Base-by-base conservation (phyloP, 495 filamentous ascomycete species). In the Letharia lupina region DNA sequence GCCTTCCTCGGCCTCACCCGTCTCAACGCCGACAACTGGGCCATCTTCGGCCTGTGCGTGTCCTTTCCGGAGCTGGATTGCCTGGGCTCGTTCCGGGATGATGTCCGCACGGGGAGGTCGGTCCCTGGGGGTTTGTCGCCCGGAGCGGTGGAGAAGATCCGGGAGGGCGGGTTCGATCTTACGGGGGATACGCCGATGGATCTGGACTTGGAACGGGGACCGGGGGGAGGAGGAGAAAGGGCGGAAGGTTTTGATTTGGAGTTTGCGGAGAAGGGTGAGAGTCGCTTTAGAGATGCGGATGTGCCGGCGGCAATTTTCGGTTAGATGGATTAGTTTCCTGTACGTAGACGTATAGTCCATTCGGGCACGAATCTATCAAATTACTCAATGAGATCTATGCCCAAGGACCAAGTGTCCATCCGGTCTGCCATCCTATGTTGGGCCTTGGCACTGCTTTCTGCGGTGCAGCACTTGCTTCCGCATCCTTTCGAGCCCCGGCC, bases 361-460 rank as follows among this genome's bases (percentile, higher is more conserved):
- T 8, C 10, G 11, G 13, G 41, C 11, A 12, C 10, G 11, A 44
- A 11, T 15, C 12, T 2, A 44, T 44, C 41, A 23, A 8, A 48
- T 4, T 18, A 15, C 3, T 56, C 2, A 56, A 28, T 31, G 11
- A 35, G 15, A 42, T 23, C 80, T 71, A 87, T 60, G 86, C 90
- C 89, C 90, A 96, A 44, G 85, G 78, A 9, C 89, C 91, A 68
- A 96, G 74, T 23, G 90, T 93, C 90, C 90, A 96, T 66, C 84
- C 87, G 41, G 78, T 81, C 67, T 82, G 81, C 72, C 87, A 83
- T 33, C 84, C 78, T 39, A 50, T 48, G 18, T 44, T 61, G 31
- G 48, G 42, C 56, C 68, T 64, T 35, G 48, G 71, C 61, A 81
- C 76, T 28, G 83, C 84, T 70, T 86, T 76, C 71, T 84, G 87